phyloP scores from a whole-genome alignment of 306 rosid species.

The Ochetophila trinervis region DNA sequence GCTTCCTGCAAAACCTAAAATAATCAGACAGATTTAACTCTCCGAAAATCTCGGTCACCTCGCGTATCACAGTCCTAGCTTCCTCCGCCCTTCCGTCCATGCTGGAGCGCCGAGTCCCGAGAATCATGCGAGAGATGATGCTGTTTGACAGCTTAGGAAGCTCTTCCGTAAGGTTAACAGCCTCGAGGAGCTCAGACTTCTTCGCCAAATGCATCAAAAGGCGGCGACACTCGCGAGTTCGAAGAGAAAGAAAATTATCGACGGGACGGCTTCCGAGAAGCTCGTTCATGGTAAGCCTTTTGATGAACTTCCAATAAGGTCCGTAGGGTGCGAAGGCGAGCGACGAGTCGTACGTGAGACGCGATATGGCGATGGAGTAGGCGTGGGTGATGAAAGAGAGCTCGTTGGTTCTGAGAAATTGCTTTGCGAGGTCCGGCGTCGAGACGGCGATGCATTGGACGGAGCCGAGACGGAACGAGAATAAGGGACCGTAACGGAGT shows the following conservation, averaged over 20 bases:
- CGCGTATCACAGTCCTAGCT: constrained; percentile 27
- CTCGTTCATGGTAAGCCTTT: constrained; percentile 34
- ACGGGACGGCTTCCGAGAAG: constrained; percentile 32
- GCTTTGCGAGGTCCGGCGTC: constrained; percentile 34
- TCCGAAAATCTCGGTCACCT: constrained; percentile 30
- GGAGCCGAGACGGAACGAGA: constrained; percentile 37
- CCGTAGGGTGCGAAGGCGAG: constrained; percentile 43
- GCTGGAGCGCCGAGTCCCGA: constrained; percentile 17
- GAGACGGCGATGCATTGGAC: constrained; percentile 19
- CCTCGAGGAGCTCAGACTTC: constrained; percentile 15
- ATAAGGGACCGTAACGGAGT: constrained; percentile 32
- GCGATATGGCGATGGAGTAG: constrained; percentile 19
- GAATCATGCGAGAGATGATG: constrained; percentile 39
- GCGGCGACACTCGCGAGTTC: constrained; percentile 26
- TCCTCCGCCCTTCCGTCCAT: not conserved
- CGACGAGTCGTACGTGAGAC: constrained; percentile 32
- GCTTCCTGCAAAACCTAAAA: constrained; percentile 23
- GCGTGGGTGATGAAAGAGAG: constrained; percentile 22
- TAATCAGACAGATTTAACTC: constrained; percentile 33
- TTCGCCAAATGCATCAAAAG: constrained; percentile 19
- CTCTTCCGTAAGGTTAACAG: constrained; percentile 30
- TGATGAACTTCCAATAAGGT: constrained; percentile 42
- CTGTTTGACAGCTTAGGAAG: constrained; percentile 38
- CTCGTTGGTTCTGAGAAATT: constrained; percentile 40
- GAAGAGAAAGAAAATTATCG: constrained; percentile 7